phyloP scores from a whole-genome alignment of 2,329 filamentous ascomycete species.

The Fusarium irregulare region DNA sequence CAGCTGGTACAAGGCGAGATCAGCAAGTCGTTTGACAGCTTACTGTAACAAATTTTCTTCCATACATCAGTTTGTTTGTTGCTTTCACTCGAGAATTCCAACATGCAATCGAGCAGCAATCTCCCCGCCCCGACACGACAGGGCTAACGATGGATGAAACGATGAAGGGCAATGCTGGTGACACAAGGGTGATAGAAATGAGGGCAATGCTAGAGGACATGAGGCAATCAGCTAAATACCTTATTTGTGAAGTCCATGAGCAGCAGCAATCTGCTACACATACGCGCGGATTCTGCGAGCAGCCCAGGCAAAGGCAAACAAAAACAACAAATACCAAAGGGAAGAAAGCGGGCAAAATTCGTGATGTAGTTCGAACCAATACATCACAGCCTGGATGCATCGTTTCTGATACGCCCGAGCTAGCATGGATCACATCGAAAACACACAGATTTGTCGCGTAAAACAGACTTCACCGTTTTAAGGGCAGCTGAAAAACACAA shows the following conservation, averaged over 20 bases:
- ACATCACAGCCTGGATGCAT: neutral
- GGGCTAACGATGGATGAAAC: neutral
- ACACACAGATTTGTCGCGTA: neutral
- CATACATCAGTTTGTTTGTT: neutral
- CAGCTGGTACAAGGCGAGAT: rapidly evolving
- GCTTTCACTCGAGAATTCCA: neutral
- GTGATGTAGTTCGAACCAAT: neutral
- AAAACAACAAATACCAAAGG: neutral
- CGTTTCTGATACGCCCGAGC: neutral
- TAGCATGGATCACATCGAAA: neutral
- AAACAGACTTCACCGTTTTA: neutral
- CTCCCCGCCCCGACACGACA: neutral
- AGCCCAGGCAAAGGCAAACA: neutral
- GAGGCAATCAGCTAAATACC: neutral
- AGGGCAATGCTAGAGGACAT: rapidly evolving
- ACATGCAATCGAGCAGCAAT: neutral
- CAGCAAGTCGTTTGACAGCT: neutral
- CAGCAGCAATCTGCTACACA: neutral
- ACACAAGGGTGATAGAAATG: neutral
- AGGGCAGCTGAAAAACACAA: neutral
- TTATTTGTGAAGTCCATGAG: neutral
- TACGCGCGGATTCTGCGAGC: neutral
- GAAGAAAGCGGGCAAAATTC: neutral
- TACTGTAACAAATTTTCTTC: neutral
- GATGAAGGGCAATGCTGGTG: neutral